phyloP scores from a whole-genome alignment of 169 alveolate species.

The Plasmodium cynomolgi region DNA sequence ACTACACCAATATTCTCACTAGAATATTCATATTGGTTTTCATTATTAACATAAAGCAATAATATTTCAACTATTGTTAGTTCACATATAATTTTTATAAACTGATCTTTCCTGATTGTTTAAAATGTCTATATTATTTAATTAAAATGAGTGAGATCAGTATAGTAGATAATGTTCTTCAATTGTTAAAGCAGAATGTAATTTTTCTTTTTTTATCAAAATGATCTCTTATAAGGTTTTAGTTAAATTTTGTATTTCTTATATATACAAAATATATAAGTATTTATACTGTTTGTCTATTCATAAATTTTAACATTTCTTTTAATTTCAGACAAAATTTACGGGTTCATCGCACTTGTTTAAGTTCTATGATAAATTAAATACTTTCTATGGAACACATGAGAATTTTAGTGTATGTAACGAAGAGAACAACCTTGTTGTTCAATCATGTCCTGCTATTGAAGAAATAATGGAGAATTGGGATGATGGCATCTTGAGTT shows the following conservation, averaged over 20 bases:
- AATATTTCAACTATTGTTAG: background rate
- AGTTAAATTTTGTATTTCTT: background rate
- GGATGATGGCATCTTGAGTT: background rate
- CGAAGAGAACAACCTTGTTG: background rate
- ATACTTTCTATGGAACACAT: background rate
- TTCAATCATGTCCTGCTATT: background rate
- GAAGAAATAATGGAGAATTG: background rate
- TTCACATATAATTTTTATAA: background rate
- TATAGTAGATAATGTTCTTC: background rate
- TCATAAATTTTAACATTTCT: background rate
- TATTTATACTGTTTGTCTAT: background rate
- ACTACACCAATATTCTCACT: background rate
- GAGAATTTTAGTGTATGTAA: background rate
- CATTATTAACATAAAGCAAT: background rate
- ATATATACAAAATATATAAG: background rate
- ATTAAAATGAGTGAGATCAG: background rate
- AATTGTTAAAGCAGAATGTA: background rate
- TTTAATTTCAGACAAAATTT: background rate
- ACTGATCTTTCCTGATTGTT: background rate
- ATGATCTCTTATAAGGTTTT: background rate
- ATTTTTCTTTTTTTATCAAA: background rate
- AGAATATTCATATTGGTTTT: background rate
- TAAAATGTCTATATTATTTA: background rate
- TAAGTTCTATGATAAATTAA: background rate
- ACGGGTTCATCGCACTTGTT: background rate